A percentile compares a stretch with the other conserved stretches of the same genome.
phyloP scores from a whole-genome alignment of 2,329 filamentous ascomycete species.

The Tolypocladium cylindrosporum region DNA sequence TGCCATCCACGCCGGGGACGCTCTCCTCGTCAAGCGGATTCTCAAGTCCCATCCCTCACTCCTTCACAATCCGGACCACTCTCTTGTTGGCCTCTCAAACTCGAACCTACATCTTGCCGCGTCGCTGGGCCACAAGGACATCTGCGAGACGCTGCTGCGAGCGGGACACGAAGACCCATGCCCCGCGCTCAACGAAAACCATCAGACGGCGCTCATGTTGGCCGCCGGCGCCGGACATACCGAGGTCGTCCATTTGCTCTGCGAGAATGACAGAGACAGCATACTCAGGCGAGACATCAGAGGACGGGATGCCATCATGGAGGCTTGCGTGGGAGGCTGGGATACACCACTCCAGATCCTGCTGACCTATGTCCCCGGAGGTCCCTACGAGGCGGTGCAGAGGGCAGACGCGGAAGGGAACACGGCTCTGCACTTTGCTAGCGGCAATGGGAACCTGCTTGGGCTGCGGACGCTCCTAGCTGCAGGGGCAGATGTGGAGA shows the following conservation, averaged over 20 bases:
- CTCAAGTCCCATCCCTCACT: constrained; percentile 60
- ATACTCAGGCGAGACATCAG: constrained; percentile 56
- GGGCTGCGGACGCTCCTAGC: constrained; percentile 67
- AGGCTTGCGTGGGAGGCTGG: constrained; percentile 49
- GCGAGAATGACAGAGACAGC: constrained; percentile 49
- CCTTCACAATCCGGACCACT: constrained; percentile 70
- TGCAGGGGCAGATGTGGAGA: constrained; percentile 65
- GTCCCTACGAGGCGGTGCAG: constrained; percentile 41
- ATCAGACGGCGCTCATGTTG: constrained; percentile 75
- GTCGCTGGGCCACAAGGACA: constrained; percentile 57
- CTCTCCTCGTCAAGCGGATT: constrained; percentile 64
- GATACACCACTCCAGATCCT: constrained; percentile 57
- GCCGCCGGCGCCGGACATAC: constrained; percentile 61
- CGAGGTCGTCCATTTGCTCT: constrained; percentile 63
- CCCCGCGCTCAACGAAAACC: constrained; percentile 67
- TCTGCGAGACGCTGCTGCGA: constrained; percentile 61
- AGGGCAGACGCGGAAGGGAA: constrained; percentile 65
- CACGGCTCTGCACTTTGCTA: constrained; percentile 79
- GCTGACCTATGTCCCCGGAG: constrained; percentile 49
- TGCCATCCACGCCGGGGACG: constrained; percentile 68
- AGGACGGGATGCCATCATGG: constrained; percentile 65
- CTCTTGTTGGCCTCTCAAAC: constrained; percentile 60
- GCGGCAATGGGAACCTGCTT: constrained; percentile 68
- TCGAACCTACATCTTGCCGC: constrained; percentile 77
- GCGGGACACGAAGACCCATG: constrained; percentile 65